phyloP scores from a whole-genome alignment of 805 yeast genomes.

The Zygotorulaspora chibaensis region DNA sequence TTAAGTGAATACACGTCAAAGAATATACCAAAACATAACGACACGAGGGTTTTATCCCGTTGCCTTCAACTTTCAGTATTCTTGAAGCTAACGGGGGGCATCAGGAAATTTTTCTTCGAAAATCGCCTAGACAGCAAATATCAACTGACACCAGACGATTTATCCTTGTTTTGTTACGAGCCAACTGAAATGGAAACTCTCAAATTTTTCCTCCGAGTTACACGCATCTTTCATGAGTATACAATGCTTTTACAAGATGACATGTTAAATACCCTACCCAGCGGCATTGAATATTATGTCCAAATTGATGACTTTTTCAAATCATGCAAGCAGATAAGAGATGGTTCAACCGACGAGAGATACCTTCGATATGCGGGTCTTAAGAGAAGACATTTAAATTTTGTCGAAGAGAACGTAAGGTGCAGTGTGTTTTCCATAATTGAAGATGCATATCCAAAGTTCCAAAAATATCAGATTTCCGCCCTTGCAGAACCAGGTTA shows the following conservation, averaged over 20 bases:
- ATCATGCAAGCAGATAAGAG: constrained; percentile 7
- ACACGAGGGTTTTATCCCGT: constrained; percentile 11
- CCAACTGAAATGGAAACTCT: constrained; percentile 7
- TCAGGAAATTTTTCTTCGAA: constrained; percentile 7
- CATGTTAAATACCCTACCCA: constrained; percentile 6
- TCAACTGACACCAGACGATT: constrained; percentile 10
- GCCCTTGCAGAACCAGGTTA: constrained; percentile 12
- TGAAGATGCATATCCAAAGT: constrained; percentile 9
- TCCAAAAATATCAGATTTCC: constrained; percentile 7
- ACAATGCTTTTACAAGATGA: constrained; percentile 13
- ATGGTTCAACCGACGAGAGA: constrained; percentile 9
- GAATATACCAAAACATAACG: constrained; percentile 7
- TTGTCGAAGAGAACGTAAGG: constrained; percentile 4
- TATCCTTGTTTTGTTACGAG: constrained; percentile 8
- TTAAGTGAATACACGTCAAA: constrained; percentile 4
- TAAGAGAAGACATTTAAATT: constrained; percentile 6
- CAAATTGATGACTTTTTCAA: constrained; percentile 12
- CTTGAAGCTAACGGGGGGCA: constrained; percentile 4
- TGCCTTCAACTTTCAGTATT: constrained; percentile 10
- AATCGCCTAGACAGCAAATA: constrained; percentile 6
- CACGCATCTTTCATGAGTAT: constrained; percentile 12
- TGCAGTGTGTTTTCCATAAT: constrained; percentile 4
- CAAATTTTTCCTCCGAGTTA: constrained; percentile 7
- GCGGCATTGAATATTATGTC: constrained; percentile 11
- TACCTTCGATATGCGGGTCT: constrained; percentile 8